Evolutionary conservation across 495 filamentous ascomycete species (phyloP), one percentile per base, ranked within the genome.

Genomic region (Penicillium simplicissimum): DNA sequence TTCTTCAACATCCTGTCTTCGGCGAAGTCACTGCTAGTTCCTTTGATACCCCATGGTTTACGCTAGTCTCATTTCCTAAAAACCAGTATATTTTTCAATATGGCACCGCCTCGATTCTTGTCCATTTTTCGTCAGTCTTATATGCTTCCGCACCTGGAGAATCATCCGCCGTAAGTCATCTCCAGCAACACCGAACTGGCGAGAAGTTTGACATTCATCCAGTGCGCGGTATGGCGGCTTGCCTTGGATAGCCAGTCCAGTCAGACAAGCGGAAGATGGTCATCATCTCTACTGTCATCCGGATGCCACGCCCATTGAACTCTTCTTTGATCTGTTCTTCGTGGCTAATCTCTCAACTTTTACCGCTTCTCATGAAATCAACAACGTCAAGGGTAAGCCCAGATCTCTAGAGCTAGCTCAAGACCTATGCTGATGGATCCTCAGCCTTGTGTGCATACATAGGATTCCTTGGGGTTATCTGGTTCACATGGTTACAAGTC

Each of bases 321-420:
- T 89, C n/a, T 90, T 90, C 72, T 88, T 83, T 64, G 87, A 90
- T 67, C 74, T 90, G 6, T 90, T 88, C 72, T 86, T 90, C 63
- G 87, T 88, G 19, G 86, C 87, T 48, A 89, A 88, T 64, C 70
- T 89, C 17, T 82, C 82, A n/a, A 86, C 84, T 11, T 88, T 89
- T 63, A 82, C 83, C 1, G 76, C 81, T 58, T 78, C 79, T 11
- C 81, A 86, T 63, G 77, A 84, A 17, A 82, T 88, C 59, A 75
- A 76, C 59, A 77, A 80, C 55, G 62, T 74, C 40, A 67, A 76
- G 62, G 75, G 78, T 79, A 40, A 66, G 57, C 0, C 19, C 34
- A 43, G 17, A 9, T 17, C 2, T 17, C 28, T 28, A 23, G 14
- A 25, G 47, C n/a, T 31, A 3, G 45, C 11, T 15, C 45, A 15